Percentiles rank a stretch among this genome's conserved stretches.
Conservation (phyloP, 345 rosid species). For the Aegle marmelos region DNA sequence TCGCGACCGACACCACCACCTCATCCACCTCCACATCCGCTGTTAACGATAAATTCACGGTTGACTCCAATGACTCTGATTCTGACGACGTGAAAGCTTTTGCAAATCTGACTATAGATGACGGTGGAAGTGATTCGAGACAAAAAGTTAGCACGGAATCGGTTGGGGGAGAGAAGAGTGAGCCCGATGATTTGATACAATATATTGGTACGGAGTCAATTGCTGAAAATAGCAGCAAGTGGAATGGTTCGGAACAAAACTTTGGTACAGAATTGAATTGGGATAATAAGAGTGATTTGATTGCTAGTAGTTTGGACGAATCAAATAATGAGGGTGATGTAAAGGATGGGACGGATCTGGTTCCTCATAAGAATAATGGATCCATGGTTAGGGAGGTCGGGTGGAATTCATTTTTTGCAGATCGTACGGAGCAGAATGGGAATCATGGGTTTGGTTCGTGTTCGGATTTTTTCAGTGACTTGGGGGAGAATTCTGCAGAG, state of each 20-base stretch:
- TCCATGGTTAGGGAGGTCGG: slow-evolving; percentile 76
- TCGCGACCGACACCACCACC: slow-evolving; percentile 4
- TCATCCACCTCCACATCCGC: slow-evolving; percentile 14
- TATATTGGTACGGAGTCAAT: background rate
- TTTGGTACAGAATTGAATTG: background rate
- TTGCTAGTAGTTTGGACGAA: slow-evolving; percentile 8
- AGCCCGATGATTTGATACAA: background rate
- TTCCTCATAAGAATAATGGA: slow-evolving; percentile 30
- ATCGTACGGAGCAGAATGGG: slow-evolving; percentile 42
- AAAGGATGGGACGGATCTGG: slow-evolving; percentile 21
- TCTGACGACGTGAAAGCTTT: slow-evolving; percentile 60
- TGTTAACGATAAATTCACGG: slow-evolving; percentile 11
- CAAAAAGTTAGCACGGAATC: slow-evolving; percentile 6
- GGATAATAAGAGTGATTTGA: background rate
- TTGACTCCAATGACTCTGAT: slow-evolving; percentile 37
- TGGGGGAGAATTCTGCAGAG: slow-evolving; percentile 39
- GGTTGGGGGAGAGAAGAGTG: background rate
- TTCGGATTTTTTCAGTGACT: slow-evolving; percentile 69
- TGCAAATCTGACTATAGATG: slow-evolving; percentile 47
- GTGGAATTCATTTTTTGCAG: slow-evolving; percentile 81
- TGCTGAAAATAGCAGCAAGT: background rate
- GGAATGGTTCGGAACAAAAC: background rate
- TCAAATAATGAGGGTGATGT: slow-evolving; percentile 15
- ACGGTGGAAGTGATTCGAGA: slow-evolving; percentile 16
- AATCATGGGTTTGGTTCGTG: slow-evolving; percentile 59